Base-by-base conservation (phyloP, 345 rosid species). In the Punica granatum region DNA sequence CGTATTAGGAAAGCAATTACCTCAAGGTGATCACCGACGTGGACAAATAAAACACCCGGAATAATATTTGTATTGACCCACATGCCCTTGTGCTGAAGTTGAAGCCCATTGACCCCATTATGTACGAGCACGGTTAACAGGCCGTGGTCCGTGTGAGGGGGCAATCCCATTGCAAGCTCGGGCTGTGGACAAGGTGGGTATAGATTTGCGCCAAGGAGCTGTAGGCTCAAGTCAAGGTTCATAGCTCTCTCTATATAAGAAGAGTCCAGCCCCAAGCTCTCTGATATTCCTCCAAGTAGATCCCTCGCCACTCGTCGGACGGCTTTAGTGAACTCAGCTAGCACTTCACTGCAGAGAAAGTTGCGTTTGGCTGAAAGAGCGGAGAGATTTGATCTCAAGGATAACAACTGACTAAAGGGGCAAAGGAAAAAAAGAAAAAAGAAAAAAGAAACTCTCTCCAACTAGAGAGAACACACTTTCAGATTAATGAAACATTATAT, bases 111-210 rank as follows among this genome's bases (percentile, higher is more conserved):
- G 2, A 72, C 41, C 41, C 73, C 82, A 46, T 85, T 85, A 1
- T 81, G 80, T 11, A 72, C 67, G 0, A 85, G 71, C 18, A 83
- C 54, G 6, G 90, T 83, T 14, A 85, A 25, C 28, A 83, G 77
- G 34, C 90, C 81, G 10, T 83, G 84, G 49, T 83, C 85, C 0
- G 90, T 75, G 46, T 83, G 90, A 18, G 84, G 71, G 0, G 84
- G 81, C 58, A 85, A 0, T 1, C 90, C 90, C 76, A 85, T 73
- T 30, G 82, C 85, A 8, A 69, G 77, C 16, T 79, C 82, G 15
- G 85, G 89, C 70, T 77, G 79, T 10, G 83, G 82, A 71, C 89
- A 85, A 6, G 85, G 67, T 11, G 89, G 89, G 36, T 82, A 82
- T 3, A 73, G 67, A 61, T 82, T 85, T 0, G 73, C 80, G 0